phyloP scores from a whole-genome alignment of 2,329 filamentous ascomycete species.

The Coniochaeta sp. region DNA sequence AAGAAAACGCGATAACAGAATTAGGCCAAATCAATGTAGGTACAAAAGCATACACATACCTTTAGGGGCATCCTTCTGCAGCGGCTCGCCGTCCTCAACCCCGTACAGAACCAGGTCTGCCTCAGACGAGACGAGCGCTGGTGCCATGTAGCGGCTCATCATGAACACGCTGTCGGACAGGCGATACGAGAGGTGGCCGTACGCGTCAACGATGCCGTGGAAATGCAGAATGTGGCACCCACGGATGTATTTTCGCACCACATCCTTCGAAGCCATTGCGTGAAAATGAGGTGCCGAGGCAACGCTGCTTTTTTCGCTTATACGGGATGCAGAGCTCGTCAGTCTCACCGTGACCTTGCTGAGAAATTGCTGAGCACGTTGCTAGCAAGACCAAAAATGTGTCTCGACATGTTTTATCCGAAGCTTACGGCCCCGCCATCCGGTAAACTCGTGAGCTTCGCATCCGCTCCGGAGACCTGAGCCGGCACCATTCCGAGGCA shows the following conservation, averaged over 20 bases:
- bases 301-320: no score
- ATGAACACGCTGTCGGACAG: conserved; percentile 34
- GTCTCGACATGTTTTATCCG: no score
- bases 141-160: conserved; percentile 37
- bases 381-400: no score
- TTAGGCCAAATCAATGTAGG: conserved; percentile 22
- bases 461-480: no score
- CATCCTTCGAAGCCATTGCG: neutral
- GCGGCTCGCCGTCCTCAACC: conserved; percentile 23
- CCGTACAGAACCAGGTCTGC: conserved; percentile 38
- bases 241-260: neutral
- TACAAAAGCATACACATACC: conserved; percentile 12
- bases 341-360: no score
- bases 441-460: no score
- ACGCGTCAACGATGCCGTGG: conserved; percentile 42
- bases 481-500: no score
- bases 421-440: no score
- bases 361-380: no score
- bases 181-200: conserved; percentile 45
- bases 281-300: neutral
- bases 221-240: conserved; percentile 40
- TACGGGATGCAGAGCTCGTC: no score
- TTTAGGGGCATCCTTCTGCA: neutral
- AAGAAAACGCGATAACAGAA: conserved; percentile 6
- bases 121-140: conserved; percentile 33